phyloP scores from a whole-genome alignment of 306 rosid species.

The Senna siamea region DNA sequence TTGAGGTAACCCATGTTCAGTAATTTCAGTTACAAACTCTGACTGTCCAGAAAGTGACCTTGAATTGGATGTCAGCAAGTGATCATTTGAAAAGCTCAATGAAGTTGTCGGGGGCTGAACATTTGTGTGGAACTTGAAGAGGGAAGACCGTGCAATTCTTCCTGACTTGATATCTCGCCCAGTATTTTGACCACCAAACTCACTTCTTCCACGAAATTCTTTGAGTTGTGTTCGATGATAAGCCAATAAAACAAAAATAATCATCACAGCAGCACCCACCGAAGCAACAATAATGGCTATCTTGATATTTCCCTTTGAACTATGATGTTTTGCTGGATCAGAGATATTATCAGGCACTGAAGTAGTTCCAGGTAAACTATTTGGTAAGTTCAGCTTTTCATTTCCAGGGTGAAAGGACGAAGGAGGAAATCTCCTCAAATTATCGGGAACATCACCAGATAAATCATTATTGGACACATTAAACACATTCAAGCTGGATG shows the following conservation, averaged over 20 bases:
- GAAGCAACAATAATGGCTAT: conserved; percentile 93
- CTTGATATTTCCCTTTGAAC: conserved; percentile 72
- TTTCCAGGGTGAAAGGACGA: conserved; percentile 86
- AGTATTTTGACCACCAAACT: conserved; percentile 60
- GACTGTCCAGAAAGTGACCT: conserved; percentile 76
- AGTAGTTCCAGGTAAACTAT: conserved; percentile 34
- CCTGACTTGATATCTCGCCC: conserved; percentile 75
- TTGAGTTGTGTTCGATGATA: conserved; percentile 80
- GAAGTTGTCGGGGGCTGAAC: conserved; percentile 71
- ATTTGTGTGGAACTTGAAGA: conserved; percentile 74
- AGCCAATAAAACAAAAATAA: conserved; percentile 83
- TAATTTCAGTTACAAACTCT: conserved; percentile 71
- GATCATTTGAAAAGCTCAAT: conserved; percentile 85
- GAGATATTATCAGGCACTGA: conserved; percentile 58
- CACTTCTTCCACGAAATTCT: conserved; percentile 79
- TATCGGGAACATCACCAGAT: conserved; percentile 72
- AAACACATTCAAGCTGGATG: conserved; percentile 67
- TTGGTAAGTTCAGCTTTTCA: conserved; percentile 49
- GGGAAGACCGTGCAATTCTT: conserved; percentile 67
- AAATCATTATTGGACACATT: conserved; percentile 87
- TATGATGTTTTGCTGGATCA: conserved; percentile 40
- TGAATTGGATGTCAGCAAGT: conserved; percentile 78
- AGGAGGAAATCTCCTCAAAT: conserved; percentile 64
- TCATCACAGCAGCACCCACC: conserved; percentile 88
- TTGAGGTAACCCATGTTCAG: conserved; percentile 60